Base-by-base conservation (phyloP, 495 filamentous ascomycete species). In the Pyrenula massariospora region DNA sequence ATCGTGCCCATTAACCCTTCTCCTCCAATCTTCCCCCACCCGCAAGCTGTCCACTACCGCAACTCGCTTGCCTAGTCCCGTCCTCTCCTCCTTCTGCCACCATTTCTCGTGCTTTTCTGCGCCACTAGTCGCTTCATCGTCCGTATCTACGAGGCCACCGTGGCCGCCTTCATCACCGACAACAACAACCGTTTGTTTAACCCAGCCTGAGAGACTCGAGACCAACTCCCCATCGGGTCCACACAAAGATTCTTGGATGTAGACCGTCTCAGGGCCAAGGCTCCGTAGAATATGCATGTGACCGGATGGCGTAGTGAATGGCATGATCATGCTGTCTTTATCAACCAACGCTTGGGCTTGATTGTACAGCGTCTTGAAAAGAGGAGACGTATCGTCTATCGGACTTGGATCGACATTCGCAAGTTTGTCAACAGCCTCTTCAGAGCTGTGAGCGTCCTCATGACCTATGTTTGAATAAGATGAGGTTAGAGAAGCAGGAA, bases 381-480 rank as follows among this genome's bases (percentile, higher is more conserved):
- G 75, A 12, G 82, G 79, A 3, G 68, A 62, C 50, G 68, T 67
- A 48, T 70, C 68, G 0, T 62, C 61, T 25, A 68, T 66, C 3
- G 61, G 58, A 56, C 70, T 70, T 2, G 77, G 74, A 10, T 76
- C 77, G 15, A 79, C 62, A n/a, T 62, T 61, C 8, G 57, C 74
- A 70, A 82, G 48, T 3, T 78, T 74, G 57, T 79, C 77, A 42
- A 74, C 66, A 54, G 86, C 77, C 48, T 86, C 83, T 42, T 72
- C 79, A n/a, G 87, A 80, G 0, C 84, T 85, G 56, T 79, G 78
- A 2, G 81, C 82, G 66, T 89, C 85, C 59, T 90, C 84, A 48
- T 82, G 84, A 42, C 82, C 84, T 56, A 93, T 91, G 66, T 90
- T 90, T 5, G 89, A 92, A 67, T 89, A 95, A 0, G 91, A 94